Conservation (phyloP, 192 early-diverging fungal species). For the Phlyctochytrium planicorne region DNA sequence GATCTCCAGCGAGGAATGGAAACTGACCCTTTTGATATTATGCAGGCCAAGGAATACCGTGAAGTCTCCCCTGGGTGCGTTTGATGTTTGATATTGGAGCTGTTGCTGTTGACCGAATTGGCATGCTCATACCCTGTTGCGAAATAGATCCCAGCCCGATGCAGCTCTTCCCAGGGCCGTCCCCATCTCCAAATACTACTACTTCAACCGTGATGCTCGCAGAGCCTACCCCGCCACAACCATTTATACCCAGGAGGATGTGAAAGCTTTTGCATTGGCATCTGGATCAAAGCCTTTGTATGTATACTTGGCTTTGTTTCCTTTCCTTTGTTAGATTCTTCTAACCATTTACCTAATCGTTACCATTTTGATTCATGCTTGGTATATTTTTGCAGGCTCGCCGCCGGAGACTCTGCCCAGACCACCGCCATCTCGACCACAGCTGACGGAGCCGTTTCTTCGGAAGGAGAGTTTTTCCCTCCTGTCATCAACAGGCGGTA, state of each 20-base stretch:
- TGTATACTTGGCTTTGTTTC: background rate
- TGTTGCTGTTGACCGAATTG: background rate
- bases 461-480: conserved; percentile 16
- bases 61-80: conserved; percentile 41
- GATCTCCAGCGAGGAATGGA: no score
- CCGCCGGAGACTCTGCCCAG: background rate
- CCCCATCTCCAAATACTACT: conserved; percentile 76
- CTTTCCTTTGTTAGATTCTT: background rate
- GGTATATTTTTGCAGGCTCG: conserved; percentile 1
- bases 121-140: background rate
- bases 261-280: conserved; percentile 22
- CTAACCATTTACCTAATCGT: no score
- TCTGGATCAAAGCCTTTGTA: no score
- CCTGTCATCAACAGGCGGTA: conserved; percentile 40
- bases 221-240: conserved; percentile 87
- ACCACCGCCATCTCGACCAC: background rate
- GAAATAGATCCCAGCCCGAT: conserved; percentile 38
- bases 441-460: background rate
- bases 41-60: conserved; percentile 46
- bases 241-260: conserved; percentile 74
- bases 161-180: conserved; percentile 21
- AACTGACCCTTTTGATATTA: no score
- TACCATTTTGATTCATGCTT: no score
- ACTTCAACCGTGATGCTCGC: conserved; percentile 87
- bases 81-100: background rate